Evolutionary conservation across 2,329 filamentous ascomycete species (phyloP).

Genomic region (Neofusicoccum sp.): DNA sequence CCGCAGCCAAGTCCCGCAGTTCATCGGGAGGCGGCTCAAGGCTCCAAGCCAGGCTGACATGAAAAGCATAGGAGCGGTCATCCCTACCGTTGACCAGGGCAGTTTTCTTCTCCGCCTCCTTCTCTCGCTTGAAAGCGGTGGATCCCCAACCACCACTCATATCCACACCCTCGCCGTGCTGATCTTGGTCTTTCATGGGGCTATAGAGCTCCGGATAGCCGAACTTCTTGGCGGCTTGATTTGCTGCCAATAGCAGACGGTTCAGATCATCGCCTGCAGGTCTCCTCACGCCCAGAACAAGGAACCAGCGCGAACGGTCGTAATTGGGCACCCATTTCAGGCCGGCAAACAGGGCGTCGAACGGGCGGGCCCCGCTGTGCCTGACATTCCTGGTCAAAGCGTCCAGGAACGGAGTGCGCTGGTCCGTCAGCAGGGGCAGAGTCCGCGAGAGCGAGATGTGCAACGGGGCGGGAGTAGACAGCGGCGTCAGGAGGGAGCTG

Average conservation of each 20-base stretch:
- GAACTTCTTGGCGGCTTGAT: slow-evolving; percentile 59
- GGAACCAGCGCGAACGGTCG: slow-evolving; percentile 72
- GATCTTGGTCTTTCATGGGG: slow-evolving; percentile 29
- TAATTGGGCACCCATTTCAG: slow-evolving; percentile 67
- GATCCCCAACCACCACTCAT: slow-evolving; percentile 3
- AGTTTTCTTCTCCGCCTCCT: slow-evolving; percentile 21
- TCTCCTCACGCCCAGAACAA: slow-evolving; percentile 65
- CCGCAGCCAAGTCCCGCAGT: slow-evolving; percentile 13
- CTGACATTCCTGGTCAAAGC: slow-evolving; percentile 47
- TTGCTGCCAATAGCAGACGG: slow-evolving; percentile 64
- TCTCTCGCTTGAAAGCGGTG: not conserved
- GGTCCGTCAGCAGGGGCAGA: slow-evolving; percentile 68
- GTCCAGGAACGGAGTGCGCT: slow-evolving; percentile 67
- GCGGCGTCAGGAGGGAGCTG: slow-evolving; percentile 23
- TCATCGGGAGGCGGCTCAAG: slow-evolving; percentile 21
- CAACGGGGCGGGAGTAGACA: slow-evolving; percentile 63
- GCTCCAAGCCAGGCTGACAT: slow-evolving; percentile 86
- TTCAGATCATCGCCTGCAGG: slow-evolving; percentile 38
- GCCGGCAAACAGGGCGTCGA: slow-evolving; percentile 44
- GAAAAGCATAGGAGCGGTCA: slow-evolving; percentile 64
- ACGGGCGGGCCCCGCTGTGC: slow-evolving; percentile 49
- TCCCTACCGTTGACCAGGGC: slow-evolving; percentile 14
- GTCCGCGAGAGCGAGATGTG: slow-evolving; percentile 90
- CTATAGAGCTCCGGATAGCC: slow-evolving; percentile 71
- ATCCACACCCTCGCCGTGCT: slow-evolving; percentile 28